These are phyloP conservation scores for Gastrolobium villosum DNA, from an alignment of 306 rosid species.

Conservation along the genomic window DNA sequence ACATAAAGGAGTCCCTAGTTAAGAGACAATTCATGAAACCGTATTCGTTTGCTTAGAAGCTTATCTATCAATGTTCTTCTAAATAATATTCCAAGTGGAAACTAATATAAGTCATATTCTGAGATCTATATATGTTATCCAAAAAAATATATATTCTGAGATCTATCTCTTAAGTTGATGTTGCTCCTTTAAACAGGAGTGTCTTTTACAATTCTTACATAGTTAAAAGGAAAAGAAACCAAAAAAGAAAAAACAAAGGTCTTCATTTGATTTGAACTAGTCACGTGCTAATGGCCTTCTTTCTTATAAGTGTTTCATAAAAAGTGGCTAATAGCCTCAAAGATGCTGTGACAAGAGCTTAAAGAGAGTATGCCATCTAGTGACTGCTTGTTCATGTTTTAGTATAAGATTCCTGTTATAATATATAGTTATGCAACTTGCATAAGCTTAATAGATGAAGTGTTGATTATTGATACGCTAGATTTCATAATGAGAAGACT, in stretches of 20 bases:
- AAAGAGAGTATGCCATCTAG: conserved; percentile 14
- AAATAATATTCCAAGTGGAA: conserved; percentile 44
- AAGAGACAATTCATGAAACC: conserved; percentile 25
- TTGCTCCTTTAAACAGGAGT: conserved; percentile 22
- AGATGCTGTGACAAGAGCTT: conserved; percentile 26
- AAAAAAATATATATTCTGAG: conserved; percentile 13
- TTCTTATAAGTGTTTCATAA: not conserved
- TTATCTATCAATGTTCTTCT: conserved; percentile 45
- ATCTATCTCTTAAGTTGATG: conserved; percentile 29
- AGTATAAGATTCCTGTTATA: conserved; percentile 48
- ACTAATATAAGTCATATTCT: conserved; percentile 36
- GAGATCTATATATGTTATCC: not conserved
- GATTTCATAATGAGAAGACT: too few relatives aligned
- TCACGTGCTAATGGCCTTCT: conserved; percentile 40
- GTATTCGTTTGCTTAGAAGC: conserved; percentile 37
- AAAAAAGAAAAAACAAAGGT: not conserved
- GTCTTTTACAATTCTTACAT: conserved; percentile 15
- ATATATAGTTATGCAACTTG: conserved; percentile 20
- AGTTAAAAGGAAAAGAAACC: conserved; percentile 23
- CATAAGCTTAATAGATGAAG: not conserved
- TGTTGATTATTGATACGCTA: not conserved
- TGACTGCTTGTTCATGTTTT: conserved; percentile 31
- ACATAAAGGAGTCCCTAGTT: conserved; percentile 28
- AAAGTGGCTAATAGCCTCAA: conserved; percentile 40
- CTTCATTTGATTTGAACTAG: conserved; percentile 38